Base-by-base conservation (phyloP, 768 basidiomycete genomes). In the Trametopsis cervina region DNA sequence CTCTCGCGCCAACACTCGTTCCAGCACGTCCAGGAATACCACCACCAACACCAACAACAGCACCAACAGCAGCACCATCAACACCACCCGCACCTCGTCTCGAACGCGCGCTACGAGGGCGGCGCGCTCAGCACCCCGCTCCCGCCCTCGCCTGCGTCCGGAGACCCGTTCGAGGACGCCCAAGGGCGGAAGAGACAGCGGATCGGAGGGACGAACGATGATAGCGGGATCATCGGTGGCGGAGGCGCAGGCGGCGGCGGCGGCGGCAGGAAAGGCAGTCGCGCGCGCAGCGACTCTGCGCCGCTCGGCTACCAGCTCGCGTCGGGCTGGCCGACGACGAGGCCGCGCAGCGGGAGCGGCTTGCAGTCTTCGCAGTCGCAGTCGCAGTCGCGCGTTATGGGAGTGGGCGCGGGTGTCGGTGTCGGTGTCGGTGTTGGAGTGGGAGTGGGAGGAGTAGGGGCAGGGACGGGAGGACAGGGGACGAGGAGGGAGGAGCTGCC, bases 201-300 rank as follows among this genome's bases (percentile, higher is more conserved):
- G 42, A 69, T 80, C 51, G 51, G 44, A 27, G 15, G 11, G 29
- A 35, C 41, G 42, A 44, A 42, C 39, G 43, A 42, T 37, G 49
- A 35, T 2, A 49, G 15, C 29, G 29, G 9, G 9, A 33, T 33
- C 29, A 33, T 33, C 29, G 15, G 15, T 15, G 15, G 29, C 29
- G 15, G 29, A 7, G 29, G 7, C 29, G 29, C 9, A 33, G 29
- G 29, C 29, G 9, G n/a, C n/a, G n/a, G 35, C 15, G 54, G 35
- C 9, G 36, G 46, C n/a, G 54, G 54, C 13, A 57, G 57, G 53
- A 62, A 50, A 49, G 57, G 57, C 44, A 53, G 54, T 29, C 71
- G 83, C n/a, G 81, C 81, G 25, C 65, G 83, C 57, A 83, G 81
- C 57, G 83, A 85, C 57, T 79, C 77, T 25, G 78, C 83, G 15